Conservation (phyloP, 2,329 filamentous ascomycete genomes). For the Rasamsonia emersonii region DNA sequence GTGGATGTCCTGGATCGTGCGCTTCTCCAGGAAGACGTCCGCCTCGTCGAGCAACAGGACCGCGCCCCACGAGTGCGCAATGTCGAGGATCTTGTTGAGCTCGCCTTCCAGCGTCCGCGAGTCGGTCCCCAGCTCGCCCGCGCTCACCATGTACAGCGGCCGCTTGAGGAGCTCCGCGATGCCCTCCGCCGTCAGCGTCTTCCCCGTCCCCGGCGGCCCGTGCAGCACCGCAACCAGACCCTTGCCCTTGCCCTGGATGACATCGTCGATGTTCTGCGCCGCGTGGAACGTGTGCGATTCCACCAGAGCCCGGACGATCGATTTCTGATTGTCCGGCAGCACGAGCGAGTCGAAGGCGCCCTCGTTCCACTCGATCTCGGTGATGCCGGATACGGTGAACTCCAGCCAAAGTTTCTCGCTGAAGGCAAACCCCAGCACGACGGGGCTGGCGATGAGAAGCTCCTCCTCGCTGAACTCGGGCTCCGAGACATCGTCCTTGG, state of each 20-base stretch:
- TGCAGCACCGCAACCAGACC: constrained; percentile 76
- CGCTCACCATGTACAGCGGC: constrained; percentile 74
- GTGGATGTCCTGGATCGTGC: constrained; percentile 73
- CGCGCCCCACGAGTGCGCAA: constrained; percentile 78
- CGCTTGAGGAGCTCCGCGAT: constrained; percentile 76
- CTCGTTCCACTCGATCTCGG: constrained; percentile 77
- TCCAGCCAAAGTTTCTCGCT: constrained; percentile 86
- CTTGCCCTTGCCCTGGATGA: constrained; percentile 76
- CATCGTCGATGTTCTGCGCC: constrained; percentile 72
- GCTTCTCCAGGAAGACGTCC: constrained; percentile 74
- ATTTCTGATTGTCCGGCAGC: constrained; percentile 54
- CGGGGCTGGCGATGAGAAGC: constrained; percentile 71
- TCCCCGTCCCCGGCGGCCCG: constrained; percentile 78
- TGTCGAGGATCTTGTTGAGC: constrained; percentile 74
- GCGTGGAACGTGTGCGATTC: constrained; percentile 77
- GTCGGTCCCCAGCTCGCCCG: constrained; percentile 74
- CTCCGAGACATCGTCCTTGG: constrained; percentile 22
- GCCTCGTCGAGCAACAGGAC: constrained; percentile 80
- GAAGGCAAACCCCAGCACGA: constrained; percentile 81
- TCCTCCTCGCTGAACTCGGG: constrained; percentile 71
- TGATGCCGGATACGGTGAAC: constrained; percentile 69
- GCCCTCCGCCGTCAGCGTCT: constrained; percentile 78
- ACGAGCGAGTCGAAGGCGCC: constrained; percentile 76
- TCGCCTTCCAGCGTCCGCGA: constrained; percentile 64
- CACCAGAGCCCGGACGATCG: constrained; percentile 70